Conservation (phyloP, 805 yeast genomes). For the Metahyphopichia silvanorum region DNA sequence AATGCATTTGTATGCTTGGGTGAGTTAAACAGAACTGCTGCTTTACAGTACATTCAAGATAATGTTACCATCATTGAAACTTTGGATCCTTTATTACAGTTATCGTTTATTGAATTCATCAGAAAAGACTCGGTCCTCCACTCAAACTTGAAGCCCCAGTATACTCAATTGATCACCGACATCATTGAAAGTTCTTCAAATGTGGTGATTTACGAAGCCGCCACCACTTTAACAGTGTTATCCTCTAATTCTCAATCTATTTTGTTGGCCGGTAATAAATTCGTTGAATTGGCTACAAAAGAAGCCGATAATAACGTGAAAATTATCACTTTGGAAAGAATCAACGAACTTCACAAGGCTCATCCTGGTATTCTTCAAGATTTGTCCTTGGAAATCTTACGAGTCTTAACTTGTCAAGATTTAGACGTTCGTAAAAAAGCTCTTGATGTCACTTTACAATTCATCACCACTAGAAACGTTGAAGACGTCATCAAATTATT, state of each 20-base stretch:
- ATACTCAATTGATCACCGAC: conserved; percentile 68
- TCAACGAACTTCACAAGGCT: conserved; percentile 66
- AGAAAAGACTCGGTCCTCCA: conserved; percentile 70
- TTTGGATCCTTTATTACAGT: conserved; percentile 80
- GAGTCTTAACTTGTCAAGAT: conserved; percentile 85
- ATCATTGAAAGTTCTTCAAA: conserved; percentile 66
- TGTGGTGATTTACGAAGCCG: conserved; percentile 88
- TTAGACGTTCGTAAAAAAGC: conserved; percentile 89
- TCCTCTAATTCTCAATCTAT: conserved; percentile 66
- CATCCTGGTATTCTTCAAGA: conserved; percentile 85
- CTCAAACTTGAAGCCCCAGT: conserved; percentile 65
- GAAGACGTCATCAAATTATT: conserved; percentile 90
- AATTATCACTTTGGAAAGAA: conserved; percentile 84
- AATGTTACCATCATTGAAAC: conserved; percentile 56
- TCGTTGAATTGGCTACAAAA: conserved; percentile 82
- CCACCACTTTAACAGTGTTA: conserved; percentile 67
- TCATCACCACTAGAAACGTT: conserved; percentile 83
- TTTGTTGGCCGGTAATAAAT: conserved; percentile 76
- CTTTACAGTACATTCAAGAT: conserved; percentile 77
- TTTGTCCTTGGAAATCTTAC: conserved; percentile 77
- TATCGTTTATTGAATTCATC: conserved; percentile 88
- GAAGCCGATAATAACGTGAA: conserved; percentile 96
- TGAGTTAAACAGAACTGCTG: conserved; percentile 78
- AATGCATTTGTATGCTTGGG: conserved; percentile 90
- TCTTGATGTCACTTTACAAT: conserved; percentile 73